A percentile compares a stretch with the other conserved stretches of the same genome.
These are phyloP conservation scores for Solanum medicagineum DNA, from an alignment of 257 asterid species.

Conservation along the genomic window DNA sequence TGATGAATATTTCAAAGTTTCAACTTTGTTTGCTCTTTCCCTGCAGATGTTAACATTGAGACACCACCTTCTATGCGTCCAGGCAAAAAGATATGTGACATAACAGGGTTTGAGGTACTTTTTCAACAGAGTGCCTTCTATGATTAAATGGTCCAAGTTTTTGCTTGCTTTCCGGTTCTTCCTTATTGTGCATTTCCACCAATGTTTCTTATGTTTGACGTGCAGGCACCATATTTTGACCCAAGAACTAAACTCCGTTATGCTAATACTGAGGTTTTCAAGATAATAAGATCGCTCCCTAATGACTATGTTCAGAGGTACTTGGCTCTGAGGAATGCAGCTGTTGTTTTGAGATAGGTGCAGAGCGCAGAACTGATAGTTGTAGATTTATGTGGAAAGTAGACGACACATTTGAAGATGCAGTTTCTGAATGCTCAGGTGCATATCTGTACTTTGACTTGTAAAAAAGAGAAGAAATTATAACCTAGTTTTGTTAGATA, in stretches of 20 bases:
- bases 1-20: neutral
- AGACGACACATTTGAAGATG: neutral
- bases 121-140: neutral
- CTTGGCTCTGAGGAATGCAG: conserved; percentile 90
- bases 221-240: conserved; percentile 90
- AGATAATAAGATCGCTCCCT: conserved; percentile 76
- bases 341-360: conserved; percentile 63
- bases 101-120: conserved; percentile 82
- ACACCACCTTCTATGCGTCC: conserved; percentile 87
- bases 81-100: conserved; percentile 73
- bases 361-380: neutral
- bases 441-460: neutral
- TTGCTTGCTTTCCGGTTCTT: neutral
- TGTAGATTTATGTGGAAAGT: neutral
- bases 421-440: neutral
- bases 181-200: neutral
- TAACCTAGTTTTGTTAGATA: neutral
- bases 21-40: neutral
- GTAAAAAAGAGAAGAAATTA: neutral
- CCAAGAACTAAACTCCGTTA: conserved; percentile 93
- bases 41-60: conserved; percentile 63
- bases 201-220: neutral
- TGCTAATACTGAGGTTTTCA: conserved; percentile 80
- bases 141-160: neutral
- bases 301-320: conserved; percentile 86